Evolutionary conservation across 176 grass and related monocot species (phyloP).

Genomic region (Aegilops tauschii): DNA sequence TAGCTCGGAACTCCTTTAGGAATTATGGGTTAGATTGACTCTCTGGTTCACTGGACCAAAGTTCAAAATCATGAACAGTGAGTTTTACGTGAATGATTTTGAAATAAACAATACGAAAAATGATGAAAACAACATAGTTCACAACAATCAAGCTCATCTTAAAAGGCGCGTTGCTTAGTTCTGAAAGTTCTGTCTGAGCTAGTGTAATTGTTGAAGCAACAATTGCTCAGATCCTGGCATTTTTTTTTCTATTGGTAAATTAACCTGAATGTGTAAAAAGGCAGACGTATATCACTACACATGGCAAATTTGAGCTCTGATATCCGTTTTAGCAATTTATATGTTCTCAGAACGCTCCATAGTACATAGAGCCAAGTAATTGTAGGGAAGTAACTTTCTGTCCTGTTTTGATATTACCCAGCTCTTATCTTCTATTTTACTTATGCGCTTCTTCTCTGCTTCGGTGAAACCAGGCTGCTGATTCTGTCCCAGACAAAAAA

Average conservation of each 20-base stretch:
- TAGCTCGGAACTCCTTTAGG: constrained; percentile 17
- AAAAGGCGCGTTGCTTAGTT: neutral
- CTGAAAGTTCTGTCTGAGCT: neutral
- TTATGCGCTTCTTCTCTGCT: constrained; percentile 15
- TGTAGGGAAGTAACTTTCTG: neutral
- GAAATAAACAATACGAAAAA: neutral
- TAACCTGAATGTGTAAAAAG: neutral
- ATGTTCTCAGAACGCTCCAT: neutral
- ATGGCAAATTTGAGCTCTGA: neutral
- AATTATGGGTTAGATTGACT: constrained; percentile 9
- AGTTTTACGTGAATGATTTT: neutral
- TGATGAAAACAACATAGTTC: neutral
- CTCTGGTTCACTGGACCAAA: neutral
- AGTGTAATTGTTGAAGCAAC: neutral
- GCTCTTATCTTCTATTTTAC: neutral
- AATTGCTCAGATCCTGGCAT: neutral
- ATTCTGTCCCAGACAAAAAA: neutral
- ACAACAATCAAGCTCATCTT: neutral
- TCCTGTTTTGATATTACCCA: neutral
- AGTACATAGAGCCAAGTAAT: neutral
- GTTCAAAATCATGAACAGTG: neutral
- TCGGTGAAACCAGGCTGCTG: neutral
- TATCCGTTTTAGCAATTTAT: constrained; percentile 3
- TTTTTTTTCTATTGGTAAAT: neutral
- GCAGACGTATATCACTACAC: neutral